Percentiles rank a stretch among this genome's conserved stretches.
phyloP scores from a whole-genome alignment of 305 asterid species.

The Solanum chacoense region DNA sequence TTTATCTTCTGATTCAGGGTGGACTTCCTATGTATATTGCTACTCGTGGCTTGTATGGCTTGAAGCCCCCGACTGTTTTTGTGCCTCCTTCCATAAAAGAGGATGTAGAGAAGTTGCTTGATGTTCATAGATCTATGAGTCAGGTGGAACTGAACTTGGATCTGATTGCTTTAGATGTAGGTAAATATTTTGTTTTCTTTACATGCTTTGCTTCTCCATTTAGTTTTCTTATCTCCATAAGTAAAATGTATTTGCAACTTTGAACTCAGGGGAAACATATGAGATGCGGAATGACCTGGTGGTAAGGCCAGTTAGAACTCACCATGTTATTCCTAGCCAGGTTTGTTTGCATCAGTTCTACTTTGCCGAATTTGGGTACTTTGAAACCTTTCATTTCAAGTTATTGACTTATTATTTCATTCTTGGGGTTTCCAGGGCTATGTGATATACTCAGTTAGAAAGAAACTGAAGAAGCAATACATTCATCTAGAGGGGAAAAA shows the following conservation, averaged over 20 bases:
- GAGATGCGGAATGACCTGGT: conserved; percentile 93
- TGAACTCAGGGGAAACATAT: conserved; percentile 76
- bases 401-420: not conserved
- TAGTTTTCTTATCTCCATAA: conserved; percentile 1
- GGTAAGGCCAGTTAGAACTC: conserved; percentile 79
- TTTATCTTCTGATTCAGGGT: conserved; percentile 47
- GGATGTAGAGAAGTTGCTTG: conserved; percentile 67
- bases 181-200: conserved; percentile 25
- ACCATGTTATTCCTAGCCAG: conserved; percentile 91
- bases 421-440: conserved; percentile 48
- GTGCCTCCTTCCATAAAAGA: conserved; percentile 83
- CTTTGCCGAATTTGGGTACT: conserved; percentile 8
- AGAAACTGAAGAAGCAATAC: conserved; percentile 85
- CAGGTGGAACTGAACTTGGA: conserved; percentile 70
- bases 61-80: conserved; percentile 84
- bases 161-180: conserved; percentile 80
- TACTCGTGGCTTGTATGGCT: conserved; percentile 78
- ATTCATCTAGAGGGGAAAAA: conserved; percentile 78
- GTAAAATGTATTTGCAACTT: conserved; percentile 3
- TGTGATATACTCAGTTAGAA: conserved; percentile 81
- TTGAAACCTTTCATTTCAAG: not conserved
- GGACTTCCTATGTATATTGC: conserved; percentile 97
- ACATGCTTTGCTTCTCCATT: conserved; percentile 1
- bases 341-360: conserved; percentile 19
- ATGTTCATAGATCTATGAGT: conserved; percentile 75